Base-by-base conservation (phyloP, 1,284 basidiomycete genomes). In the Cryptococcus sp. region DNA sequence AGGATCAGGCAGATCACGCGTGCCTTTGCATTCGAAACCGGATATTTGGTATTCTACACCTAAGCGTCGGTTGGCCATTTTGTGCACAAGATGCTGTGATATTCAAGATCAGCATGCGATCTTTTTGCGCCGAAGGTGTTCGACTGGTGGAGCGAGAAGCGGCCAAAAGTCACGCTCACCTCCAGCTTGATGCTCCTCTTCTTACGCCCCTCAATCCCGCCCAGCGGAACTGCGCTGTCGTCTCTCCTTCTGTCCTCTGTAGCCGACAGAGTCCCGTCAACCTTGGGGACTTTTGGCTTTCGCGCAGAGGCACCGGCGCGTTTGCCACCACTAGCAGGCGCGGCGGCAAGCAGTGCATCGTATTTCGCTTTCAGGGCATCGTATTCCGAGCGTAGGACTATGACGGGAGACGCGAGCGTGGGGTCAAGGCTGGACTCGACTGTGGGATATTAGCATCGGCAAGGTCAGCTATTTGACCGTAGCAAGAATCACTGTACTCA, bases 31-130 rank as follows among this genome's bases (percentile, higher is more conserved):
- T 51, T 74, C 68, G 51, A 75, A 78, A 22, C 59, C 52, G 6
- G 63, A 47, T 10, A 76, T 67, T 22, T 57, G 54, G 60, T 78
- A 76, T 53, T 75, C 74, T 40, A 78, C 71, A 7, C 76, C 76
- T 13, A 78, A 55, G 17, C 74, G 65, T n/a, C 70, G 66, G 58
- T 78, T 78, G 15, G 76, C 76, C 65, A 72, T 72, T 57, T 76
- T 66, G 60, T 78, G 76, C 3, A 78, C 69, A 27, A 78, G 64
- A 49, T 78, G 76, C 73, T 77, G 54, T 1, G 17, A 45, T 27
- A 10, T 22, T 13, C n/a, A 22, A 23, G 25, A 40, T 60, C 54
- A 59, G 55, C 38, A 8, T 35, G n/a, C 15, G n/a, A n/a, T n/a
- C n/a, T n/a, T n/a, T n/a, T n/a, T n/a, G n/a, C n/a, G n/a, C n/a